phyloP scores from a whole-genome alignment of 176 grass and related monocot genomes.

The Puya raimondii region DNA sequence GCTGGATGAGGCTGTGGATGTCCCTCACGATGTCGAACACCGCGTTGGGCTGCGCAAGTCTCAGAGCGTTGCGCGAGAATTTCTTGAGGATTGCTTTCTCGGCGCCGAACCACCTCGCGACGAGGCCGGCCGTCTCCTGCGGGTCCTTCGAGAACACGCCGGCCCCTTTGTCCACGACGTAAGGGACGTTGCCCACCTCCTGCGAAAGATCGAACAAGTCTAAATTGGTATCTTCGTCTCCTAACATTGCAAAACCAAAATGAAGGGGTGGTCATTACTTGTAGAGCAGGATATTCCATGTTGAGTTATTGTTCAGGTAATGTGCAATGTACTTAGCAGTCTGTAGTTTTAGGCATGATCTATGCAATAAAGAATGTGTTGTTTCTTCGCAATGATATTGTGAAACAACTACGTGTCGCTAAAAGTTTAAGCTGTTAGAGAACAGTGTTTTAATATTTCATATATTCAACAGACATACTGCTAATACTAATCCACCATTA shows the following conservation, averaged over 20 bases:
- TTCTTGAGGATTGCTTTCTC: constrained; percentile 23
- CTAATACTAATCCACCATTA: not conserved
- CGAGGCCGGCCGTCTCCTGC: constrained; percentile 39
- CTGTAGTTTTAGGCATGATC: too few relatives aligned
- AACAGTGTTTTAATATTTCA: not conserved
- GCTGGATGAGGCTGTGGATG: constrained; percentile 56
- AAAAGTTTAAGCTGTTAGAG: not conserved
- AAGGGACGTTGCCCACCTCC: constrained; percentile 82
- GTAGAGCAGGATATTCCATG: too few relatives aligned
- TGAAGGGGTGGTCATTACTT: too few relatives aligned
- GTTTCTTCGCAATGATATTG: too few relatives aligned
- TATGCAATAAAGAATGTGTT: too few relatives aligned
- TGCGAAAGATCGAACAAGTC: constrained; percentile 4
- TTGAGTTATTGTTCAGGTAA: too few relatives aligned
- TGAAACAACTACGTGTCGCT: too few relatives aligned
- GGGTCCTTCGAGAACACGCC: constrained; percentile 64
- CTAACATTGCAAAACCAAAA: not conserved
- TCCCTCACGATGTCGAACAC: constrained; percentile 78
- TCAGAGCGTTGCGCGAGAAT: constrained; percentile 54
- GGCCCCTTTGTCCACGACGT: constrained; percentile 71
- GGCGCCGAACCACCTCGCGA: constrained; percentile 51
- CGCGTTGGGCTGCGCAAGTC: constrained; percentile 58
- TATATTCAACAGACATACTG: not conserved
- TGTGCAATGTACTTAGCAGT: too few relatives aligned
- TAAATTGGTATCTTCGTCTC: not conserved